Evolutionary conservation across 148 eudicot species (phyloP), one percentile per base, ranked within the genome.

Genomic region (Persicaria tinctoria): DNA sequence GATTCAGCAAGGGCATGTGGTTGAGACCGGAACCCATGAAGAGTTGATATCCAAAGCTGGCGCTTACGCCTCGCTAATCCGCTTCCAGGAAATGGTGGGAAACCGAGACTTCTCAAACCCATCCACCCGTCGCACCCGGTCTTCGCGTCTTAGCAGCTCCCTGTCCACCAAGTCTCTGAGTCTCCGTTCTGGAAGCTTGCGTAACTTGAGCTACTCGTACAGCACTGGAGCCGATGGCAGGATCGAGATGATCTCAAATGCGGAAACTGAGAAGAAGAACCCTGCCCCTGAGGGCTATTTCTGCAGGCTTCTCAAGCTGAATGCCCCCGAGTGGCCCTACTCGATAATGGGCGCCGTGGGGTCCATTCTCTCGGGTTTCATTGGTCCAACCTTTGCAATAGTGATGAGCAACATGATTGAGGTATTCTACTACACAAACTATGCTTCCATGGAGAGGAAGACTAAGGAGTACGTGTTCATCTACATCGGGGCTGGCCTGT

Each of bases 321-420:
- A 96, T 75, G 97, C 95, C 23, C 99, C 99, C 0, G 99, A 96
- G 78, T 96, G 99, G 99, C 99, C 99, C 8, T 96, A 96, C 82
- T 96, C 99, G 0, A 79, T 96, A 73, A 90, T 90, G 95, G 99
- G 97, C 51, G 99, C 99, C 47, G 86, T 88, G 2, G 99, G 99
- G 56, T 96, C 99, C 0, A 81, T 96, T 73, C 87, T 96, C 32
- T 92, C 99, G 0, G 99, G 99, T 27, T 96, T 96, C 76, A 96
- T 96, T 1, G 99, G 99, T 53, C 97, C 99, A 3, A 92, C 92
- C 8, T 96, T 96, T 70, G 99, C 99, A 0, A 92, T 96, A 62
- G 97, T 92, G 69, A 96, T 96, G 99, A 91, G 99, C 76, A 96
- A 96, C 51, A 96, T 96, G 99, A 96, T 96, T 18, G 99, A 96